phyloP scores from a whole-genome alignment of 2,329 filamentous ascomycete genomes.

The Eutypa lata region DNA sequence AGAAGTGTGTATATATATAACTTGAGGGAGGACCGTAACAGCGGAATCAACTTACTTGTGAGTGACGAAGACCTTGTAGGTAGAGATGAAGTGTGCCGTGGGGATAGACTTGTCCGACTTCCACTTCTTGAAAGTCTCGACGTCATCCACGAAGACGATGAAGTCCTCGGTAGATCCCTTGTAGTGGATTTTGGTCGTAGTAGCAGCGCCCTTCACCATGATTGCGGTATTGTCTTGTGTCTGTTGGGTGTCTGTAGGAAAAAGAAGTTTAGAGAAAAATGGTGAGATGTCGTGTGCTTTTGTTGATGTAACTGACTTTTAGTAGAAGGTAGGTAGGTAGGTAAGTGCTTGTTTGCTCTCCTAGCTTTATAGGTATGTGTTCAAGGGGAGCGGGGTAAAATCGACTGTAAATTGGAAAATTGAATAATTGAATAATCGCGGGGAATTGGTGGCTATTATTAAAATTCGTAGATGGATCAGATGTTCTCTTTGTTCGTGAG shows the following conservation, averaged over 20 bases:
- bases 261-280: too few species aligned
- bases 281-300: too few species aligned
- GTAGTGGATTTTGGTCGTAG: slow-evolving; percentile 78
- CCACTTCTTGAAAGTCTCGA: slow-evolving; percentile 74
- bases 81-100: slow-evolving; percentile 78
- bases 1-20: background rate
- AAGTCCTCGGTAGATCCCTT: slow-evolving; percentile 66
- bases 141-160: slow-evolving; percentile 57
- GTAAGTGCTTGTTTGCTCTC: background rate
- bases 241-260: background rate
- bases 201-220: slow-evolving; percentile 71
- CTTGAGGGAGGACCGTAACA: background rate
- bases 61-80: slow-evolving; percentile 86
- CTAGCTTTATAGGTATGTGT: background rate
- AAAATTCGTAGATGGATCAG: background rate
- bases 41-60: slow-evolving; percentile 68
- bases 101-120: slow-evolving; percentile 74
- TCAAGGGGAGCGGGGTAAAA: background rate
- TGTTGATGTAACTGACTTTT: too few species aligned
- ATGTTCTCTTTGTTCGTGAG: background rate
- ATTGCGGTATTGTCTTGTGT: slow-evolving; percentile 25
- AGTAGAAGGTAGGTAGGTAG: too few species aligned
- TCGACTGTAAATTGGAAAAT: background rate
- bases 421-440: background rate
- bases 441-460: background rate